Percentiles rank a stretch among this genome's conserved stretches.
These are phyloP conservation scores for Austroboletus niveus DNA, from an alignment of 1,284 basidiomycete species.

Conservation along the genomic window DNA sequence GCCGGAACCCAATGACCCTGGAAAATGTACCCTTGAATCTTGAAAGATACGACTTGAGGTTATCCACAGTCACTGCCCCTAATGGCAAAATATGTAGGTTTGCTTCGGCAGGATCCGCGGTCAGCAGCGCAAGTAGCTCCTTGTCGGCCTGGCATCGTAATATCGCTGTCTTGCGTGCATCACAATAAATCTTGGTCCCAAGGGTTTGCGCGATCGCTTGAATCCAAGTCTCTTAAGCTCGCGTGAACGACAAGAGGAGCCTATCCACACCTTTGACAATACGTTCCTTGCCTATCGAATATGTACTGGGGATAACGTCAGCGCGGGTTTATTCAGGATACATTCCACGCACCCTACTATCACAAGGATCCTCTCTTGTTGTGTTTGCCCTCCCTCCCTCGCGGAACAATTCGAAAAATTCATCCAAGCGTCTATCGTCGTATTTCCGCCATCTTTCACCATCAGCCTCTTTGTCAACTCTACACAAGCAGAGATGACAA, in stretches of 20 bases:
- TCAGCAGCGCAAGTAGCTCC: conserved; percentile 80
- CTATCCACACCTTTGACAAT: conserved; percentile 79
- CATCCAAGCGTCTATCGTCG: conserved; percentile 45
- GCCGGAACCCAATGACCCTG: conserved; percentile 81
- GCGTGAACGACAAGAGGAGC: neutral
- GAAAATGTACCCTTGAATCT: conserved; percentile 74
- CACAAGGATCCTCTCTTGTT: conserved; percentile 53
- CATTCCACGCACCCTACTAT: conserved; percentile 72
- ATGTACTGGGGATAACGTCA: conserved; percentile 58
- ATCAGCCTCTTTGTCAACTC: conserved; percentile 70
- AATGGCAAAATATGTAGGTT: conserved; percentile 88
- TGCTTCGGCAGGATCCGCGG: conserved; percentile 72
- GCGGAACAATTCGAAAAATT: conserved; percentile 25
- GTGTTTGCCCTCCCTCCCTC: conserved; percentile 32
- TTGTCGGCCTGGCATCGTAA: conserved; percentile 80
- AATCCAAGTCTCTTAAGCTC: neutral
- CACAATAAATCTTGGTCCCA: conserved; percentile 87
- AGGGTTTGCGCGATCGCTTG: conserved; percentile 83
- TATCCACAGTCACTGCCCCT: conserved; percentile 74
- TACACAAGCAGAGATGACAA: conserved; percentile 90
- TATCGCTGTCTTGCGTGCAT: conserved; percentile 77
- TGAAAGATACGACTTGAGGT: conserved; percentile 75
- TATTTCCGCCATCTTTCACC: conserved; percentile 35
- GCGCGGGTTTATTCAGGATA: neutral
- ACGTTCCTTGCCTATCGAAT: conserved; percentile 96